Conservation (phyloP, 176 grass and related monocot species). For the Juncus effusus region DNA sequence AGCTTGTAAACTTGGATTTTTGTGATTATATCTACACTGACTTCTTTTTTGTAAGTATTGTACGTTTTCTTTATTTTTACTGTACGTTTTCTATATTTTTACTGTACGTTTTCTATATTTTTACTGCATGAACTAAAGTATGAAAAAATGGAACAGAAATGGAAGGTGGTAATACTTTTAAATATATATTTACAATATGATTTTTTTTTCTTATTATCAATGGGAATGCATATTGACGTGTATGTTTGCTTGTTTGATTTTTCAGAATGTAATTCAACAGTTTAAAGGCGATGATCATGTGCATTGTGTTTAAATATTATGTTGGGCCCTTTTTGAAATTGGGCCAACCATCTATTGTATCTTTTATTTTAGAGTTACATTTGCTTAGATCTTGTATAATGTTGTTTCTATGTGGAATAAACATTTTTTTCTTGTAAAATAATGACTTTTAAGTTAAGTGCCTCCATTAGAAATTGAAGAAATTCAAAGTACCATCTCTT, state of each 20-base stretch:
- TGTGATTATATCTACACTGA: too few relatives aligned
- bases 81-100: background rate
- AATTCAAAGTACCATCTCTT: background rate
- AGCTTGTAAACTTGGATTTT: constrained; percentile 24
- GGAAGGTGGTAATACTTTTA: too few relatives aligned
- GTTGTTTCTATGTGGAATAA: too few relatives aligned
- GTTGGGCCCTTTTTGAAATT: too few relatives aligned
- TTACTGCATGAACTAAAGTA: background rate
- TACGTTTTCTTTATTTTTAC: background rate
- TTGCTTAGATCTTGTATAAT: too few relatives aligned
- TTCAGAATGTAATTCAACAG: background rate
- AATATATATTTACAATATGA: too few relatives aligned
- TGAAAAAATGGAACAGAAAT: too few relatives aligned
- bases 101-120: background rate
- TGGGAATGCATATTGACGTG: background rate
- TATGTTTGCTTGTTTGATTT: background rate
- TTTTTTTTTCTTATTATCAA: constrained; percentile 9
- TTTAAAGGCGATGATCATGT: background rate
- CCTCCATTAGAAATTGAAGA: too few relatives aligned
- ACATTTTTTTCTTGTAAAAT: constrained; percentile 7
- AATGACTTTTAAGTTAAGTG: background rate
- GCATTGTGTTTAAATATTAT: too few relatives aligned
- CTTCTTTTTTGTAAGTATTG: too few relatives aligned
- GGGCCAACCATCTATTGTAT: too few relatives aligned
- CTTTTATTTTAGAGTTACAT: too few relatives aligned